Evolutionary conservation across 345 rosid species (phyloP), one percentile per base, ranked within the genome.

Genomic region (Abelmoschus esculentus): DNA sequence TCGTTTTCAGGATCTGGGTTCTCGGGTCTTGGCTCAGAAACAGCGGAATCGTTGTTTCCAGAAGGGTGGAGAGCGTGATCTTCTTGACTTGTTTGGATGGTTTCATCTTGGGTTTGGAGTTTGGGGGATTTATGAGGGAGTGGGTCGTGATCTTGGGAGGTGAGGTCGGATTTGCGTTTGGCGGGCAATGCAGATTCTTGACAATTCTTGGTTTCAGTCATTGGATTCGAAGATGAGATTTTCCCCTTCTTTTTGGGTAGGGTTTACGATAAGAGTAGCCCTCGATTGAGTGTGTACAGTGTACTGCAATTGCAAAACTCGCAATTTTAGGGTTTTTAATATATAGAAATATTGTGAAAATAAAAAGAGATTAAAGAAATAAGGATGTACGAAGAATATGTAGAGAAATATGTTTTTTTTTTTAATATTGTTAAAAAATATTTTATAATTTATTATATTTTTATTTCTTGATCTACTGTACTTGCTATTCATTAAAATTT

Each of bases 91-190:
- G 79, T 59, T 8, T 44, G 77, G 69, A 71, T 26, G 40, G 32
- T 73, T 54, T 75, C 55, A 17, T 73, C 44, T 5, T 3, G 3
- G 70, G 60, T 26, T 15, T 73, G 74, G 40, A 74, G 79, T 72
- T 85, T 86, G 49, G 34, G 91, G 55, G 86, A 36, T 74, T 86
- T 86, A 71, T 29, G 76, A 0, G 84, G 72, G 36, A 36, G 71
- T 55, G 71, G 56, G 12, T 69, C 78, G 47, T 71, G 52, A 11
- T 69, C 80, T 38, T 78, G 76, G 70, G 75, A 73, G 63, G 13
- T 49, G 69, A 74, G 74, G 67, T 89, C 86, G 38, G 82, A 64
- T 72, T 86, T 87, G 9, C 96, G 85, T 78, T 89, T 89, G 50
- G 80, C 55, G 1, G 86, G 78, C 74, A 87, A 84, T 82, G 90